Evolutionary conservation across 2,329 filamentous ascomycete genomes (phyloP).

Genomic region (Xylaria sp.): DNA sequence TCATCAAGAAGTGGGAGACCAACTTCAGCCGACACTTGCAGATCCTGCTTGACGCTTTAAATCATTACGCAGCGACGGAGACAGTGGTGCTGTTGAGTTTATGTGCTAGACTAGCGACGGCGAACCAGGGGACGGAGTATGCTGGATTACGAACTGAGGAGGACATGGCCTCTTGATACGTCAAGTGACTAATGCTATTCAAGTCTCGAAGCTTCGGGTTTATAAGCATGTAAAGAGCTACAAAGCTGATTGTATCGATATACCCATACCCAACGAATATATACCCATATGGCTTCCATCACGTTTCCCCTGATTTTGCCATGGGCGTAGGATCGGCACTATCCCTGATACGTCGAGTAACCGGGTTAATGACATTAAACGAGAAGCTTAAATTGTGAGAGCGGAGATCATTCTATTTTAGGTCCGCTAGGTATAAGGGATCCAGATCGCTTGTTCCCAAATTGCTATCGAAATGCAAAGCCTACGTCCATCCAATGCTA

Average conservation of each 20-base stretch:
- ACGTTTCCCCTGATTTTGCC: not conserved
- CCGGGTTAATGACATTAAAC: not conserved
- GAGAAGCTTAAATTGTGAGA: constrained; percentile 5
- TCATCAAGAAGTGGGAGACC: constrained; percentile 89
- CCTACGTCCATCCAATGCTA: constrained; percentile 17
- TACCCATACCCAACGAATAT: constrained; percentile 19
- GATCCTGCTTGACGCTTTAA: constrained; percentile 92
- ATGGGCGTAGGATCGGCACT: not conserved
- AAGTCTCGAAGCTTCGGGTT: constrained; percentile 2
- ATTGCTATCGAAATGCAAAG: constrained; percentile 8
- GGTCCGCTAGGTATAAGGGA: not conserved
- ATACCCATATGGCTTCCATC: not conserved
- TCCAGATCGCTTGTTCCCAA: not conserved
- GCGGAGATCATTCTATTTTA: constrained; percentile 24
- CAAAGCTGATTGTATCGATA: constrained; percentile 18
- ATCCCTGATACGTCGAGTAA: too few species aligned
- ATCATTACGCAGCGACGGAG: constrained; percentile 97
- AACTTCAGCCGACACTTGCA: constrained; percentile 94
- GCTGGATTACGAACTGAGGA: constrained; percentile 70
- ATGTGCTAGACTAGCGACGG: constrained; percentile 83
- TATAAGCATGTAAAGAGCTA: constrained; percentile 9
- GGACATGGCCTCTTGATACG: constrained; percentile 52
- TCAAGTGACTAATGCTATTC: not conserved
- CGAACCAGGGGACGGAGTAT: constrained; percentile 79
- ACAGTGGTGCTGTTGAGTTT: constrained; percentile 93